A percentile compares a stretch with the other conserved stretches of the same genome.
phyloP scores from a whole-genome alignment of 805 yeast species.

The Jamesozyma piceae region DNA sequence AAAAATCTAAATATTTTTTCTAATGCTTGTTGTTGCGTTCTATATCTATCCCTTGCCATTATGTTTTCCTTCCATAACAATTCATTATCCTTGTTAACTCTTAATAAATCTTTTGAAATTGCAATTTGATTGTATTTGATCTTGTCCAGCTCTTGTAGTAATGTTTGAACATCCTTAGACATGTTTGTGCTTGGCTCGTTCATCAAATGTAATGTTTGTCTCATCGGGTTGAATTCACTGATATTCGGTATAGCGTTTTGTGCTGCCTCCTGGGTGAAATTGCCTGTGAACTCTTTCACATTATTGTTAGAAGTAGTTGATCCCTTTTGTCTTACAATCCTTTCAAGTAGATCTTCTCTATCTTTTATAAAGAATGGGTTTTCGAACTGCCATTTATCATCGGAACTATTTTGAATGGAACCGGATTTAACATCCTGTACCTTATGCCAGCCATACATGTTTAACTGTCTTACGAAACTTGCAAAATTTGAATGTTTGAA shows the following conservation, averaged over 20 bases:
- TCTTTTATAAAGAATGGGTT: slow-evolving; percentile 71
- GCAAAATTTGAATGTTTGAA: slow-evolving; percentile 95
- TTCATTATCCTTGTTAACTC: slow-evolving; percentile 82
- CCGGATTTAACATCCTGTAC: slow-evolving; percentile 87
- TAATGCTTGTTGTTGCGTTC: slow-evolving; percentile 76
- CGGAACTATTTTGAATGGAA: slow-evolving; percentile 46
- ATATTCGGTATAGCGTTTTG: background rate
- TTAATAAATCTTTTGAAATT: slow-evolving; percentile 72
- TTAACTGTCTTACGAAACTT: slow-evolving; percentile 87
- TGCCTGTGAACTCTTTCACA: background rate
- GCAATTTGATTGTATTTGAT: slow-evolving; percentile 71
- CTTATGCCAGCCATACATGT: slow-evolving; percentile 99
- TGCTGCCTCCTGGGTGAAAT: background rate
- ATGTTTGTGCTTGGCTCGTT: slow-evolving; percentile 8
- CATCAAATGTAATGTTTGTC: slow-evolving; percentile 8
- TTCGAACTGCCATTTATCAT: slow-evolving; percentile 83
- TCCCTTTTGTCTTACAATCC: slow-evolving; percentile 66
- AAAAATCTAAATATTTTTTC: slow-evolving; percentile 81
- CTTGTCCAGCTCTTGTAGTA: slow-evolving; percentile 63
- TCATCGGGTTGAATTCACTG: background rate
- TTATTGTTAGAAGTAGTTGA: slow-evolving; percentile 1
- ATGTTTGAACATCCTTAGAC: slow-evolving; percentile 7
- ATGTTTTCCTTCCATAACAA: slow-evolving; percentile 84
- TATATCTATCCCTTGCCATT: slow-evolving; percentile 73
- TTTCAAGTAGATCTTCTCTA: slow-evolving; percentile 75